Percentiles rank a stretch among this genome's conserved stretches.
Evolutionary conservation across 345 rosid genomes (phyloP).

Genomic region (Brassica incana): DNA sequence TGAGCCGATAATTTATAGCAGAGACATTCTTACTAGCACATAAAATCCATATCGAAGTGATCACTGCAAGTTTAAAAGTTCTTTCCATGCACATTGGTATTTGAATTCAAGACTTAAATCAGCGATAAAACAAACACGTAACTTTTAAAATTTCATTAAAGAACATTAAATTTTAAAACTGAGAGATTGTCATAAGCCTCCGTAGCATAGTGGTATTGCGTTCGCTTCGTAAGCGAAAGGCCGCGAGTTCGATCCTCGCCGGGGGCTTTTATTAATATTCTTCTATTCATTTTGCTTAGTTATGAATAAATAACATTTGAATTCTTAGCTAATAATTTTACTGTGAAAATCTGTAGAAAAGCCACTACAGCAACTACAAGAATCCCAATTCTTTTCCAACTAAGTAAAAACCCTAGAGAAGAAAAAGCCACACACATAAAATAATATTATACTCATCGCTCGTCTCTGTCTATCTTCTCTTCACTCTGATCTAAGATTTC

Average conservation of each 20-base stretch:
- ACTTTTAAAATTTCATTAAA: too few relatives aligned
- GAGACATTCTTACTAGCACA: background rate
- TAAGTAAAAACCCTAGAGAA: slow-evolving; percentile 36
- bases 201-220: slow-evolving; percentile 99
- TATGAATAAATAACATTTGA: background rate
- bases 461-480: slow-evolving; percentile 18
- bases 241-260: slow-evolving; percentile 99
- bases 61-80: too few relatives aligned
- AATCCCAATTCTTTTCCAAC: slow-evolving; percentile 17
- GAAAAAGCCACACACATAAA: background rate
- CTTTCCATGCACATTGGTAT: too few relatives aligned
- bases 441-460: background rate
- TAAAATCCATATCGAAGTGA: too few relatives aligned
- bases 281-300: too few relatives aligned
- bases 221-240: slow-evolving; percentile 99
- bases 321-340: background rate
- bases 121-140: background rate
- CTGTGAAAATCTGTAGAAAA: background rate
- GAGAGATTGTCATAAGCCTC: slow-evolving; percentile 39
- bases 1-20: background rate
- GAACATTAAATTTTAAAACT: too few relatives aligned
- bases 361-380: background rate
- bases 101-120: background rate
- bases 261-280: slow-evolving; percentile 42
- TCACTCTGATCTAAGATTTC: slow-evolving; percentile 5